These are phyloP conservation scores for Bipolaris sorokiniana DNA, from an alignment of 2,329 filamentous ascomycete genomes.

Conservation along the genomic window DNA sequence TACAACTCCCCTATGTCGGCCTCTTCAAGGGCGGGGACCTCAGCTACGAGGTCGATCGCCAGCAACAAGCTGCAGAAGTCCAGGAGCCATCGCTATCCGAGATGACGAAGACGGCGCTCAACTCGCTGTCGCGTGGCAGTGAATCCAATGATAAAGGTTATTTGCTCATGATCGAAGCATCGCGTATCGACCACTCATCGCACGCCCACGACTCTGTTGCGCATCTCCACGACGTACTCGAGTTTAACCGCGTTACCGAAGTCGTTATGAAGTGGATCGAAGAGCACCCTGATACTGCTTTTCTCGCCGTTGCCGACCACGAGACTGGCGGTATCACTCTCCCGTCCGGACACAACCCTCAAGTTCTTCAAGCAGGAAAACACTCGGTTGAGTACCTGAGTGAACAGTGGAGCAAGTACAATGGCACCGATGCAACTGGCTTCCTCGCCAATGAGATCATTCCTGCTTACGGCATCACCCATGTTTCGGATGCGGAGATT, in stretches of 20 bases:
- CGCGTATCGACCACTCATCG: constrained; percentile 32
- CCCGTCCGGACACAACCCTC: constrained; percentile 46
- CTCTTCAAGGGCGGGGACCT: constrained; percentile 47
- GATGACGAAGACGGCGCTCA: constrained; percentile 50
- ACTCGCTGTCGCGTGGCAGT: constrained; percentile 46
- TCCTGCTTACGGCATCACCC: constrained; percentile 39
- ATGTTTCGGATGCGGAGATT: constrained; percentile 32
- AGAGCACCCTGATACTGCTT: constrained; percentile 47
- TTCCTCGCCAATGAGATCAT: constrained; percentile 36
- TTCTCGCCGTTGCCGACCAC: constrained; percentile 52
- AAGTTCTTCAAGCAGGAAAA: constrained; percentile 37
- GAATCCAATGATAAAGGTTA: constrained; percentile 46
- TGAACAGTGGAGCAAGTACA: constrained; percentile 35
- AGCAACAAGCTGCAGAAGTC: constrained; percentile 38
- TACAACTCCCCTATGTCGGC: constrained; percentile 48
- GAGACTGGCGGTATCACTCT: constrained; percentile 52
- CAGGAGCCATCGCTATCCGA: constrained; percentile 51
- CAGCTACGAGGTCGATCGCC: constrained; percentile 44
- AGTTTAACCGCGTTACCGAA: constrained; percentile 50
- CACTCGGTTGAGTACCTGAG: constrained; percentile 44
- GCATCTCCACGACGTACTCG: constrained; percentile 48
- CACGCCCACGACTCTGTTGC: constrained; percentile 36
- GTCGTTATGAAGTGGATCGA: constrained; percentile 52
- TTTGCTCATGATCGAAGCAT: constrained; percentile 48
- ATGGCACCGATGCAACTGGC: constrained; percentile 38